Conservation (phyloP, 2,329 filamentous ascomycete species). For the Pseudocercospora cruenta region DNA sequence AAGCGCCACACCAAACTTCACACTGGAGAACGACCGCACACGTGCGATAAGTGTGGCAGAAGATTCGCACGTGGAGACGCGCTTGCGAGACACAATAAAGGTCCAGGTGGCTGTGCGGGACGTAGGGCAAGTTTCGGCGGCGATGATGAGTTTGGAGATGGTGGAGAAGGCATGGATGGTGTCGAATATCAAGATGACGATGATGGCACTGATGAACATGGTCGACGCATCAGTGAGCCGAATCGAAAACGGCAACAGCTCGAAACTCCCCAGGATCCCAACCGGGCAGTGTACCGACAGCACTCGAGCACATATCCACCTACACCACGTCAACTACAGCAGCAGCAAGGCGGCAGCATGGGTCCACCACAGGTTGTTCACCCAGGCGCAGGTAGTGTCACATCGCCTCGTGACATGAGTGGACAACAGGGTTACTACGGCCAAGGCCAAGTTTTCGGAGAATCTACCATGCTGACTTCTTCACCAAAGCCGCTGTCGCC, state of each 20-base stretch:
- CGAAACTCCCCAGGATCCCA: slow-evolving; percentile 58
- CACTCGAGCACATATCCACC: slow-evolving; percentile 78
- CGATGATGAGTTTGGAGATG: slow-evolving; percentile 67
- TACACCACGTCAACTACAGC: slow-evolving; percentile 26
- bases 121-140: slow-evolving; percentile 83
- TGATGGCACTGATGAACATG: slow-evolving; percentile 59
- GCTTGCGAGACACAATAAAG: slow-evolving; percentile 91
- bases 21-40: slow-evolving; percentile 92
- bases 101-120: slow-evolving; percentile 91
- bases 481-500: slow-evolving; percentile 84
- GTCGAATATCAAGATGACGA: slow-evolving; percentile 65
- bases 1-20: slow-evolving; percentile 97
- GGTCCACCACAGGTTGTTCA: slow-evolving; percentile 41
- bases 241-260: slow-evolving; percentile 75
- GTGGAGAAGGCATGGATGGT: slow-evolving; percentile 62
- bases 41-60: slow-evolving; percentile 90
- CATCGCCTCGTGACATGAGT: slow-evolving; percentile 45
- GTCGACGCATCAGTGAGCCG: slow-evolving; percentile 70
- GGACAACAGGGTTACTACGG: slow-evolving; percentile 38
- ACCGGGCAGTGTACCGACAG: slow-evolving; percentile 64
- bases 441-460: slow-evolving; percentile 65
- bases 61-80: slow-evolving; percentile 96
- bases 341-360: slow-evolving; percentile 34
- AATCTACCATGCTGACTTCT: slow-evolving; percentile 72
- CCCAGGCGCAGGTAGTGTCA: slow-evolving; percentile 35